Base-by-base conservation (phyloP, 1,284 basidiomycete genomes). In the Phylloporus sp. region DNA sequence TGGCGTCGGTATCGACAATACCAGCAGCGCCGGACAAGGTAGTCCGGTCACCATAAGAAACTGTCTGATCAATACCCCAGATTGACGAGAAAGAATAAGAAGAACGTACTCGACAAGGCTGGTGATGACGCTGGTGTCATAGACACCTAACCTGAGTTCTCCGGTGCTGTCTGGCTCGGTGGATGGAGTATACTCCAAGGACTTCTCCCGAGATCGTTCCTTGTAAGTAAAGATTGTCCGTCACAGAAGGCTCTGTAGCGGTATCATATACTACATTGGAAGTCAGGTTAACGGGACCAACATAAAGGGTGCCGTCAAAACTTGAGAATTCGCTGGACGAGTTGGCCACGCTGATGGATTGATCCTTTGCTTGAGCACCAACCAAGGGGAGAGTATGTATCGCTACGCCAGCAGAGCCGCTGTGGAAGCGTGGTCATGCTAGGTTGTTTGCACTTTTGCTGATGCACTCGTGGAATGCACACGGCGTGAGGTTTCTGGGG, bases 1-100 rank as follows among this genome's bases (percentile, higher is more conserved):
- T 85, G 23, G 84, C 90, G 58, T 88, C 88, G 5, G 87, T 88
- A 74, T 89, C 88, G 60, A 89, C 85, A 71, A 89, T 87, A 35
- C 87, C 88, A 45, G 84, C 78, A 12, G 84, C 79, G 14, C 69
- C 68, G 14, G 75, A 66, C 55, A 88, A 74, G 58, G 89, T 78
- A 1, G 74, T 71, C 25, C 75, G 73, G 11, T 66, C 53, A 49
- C 84, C 86, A 71, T 89, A 89, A 1, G 78, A 73, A 65, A 89
- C 73, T 35, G 79, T 78, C 77, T 86, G 83, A 69, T 89, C 81
- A 66, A 89, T 85, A 45, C 88, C 88, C 87, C 87, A 88, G 73
- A 82, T 89, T 2, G 64, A 29, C 53, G 79, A 83, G 5, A 32
- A 29, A 56, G 10, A 0, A 2, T 56, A 20, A 32, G 19, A 10